Percentiles rank a stretch among this genome's conserved stretches.
Evolutionary conservation across 306 rosid species (phyloP).

Genomic region (Geum urbanum): DNA sequence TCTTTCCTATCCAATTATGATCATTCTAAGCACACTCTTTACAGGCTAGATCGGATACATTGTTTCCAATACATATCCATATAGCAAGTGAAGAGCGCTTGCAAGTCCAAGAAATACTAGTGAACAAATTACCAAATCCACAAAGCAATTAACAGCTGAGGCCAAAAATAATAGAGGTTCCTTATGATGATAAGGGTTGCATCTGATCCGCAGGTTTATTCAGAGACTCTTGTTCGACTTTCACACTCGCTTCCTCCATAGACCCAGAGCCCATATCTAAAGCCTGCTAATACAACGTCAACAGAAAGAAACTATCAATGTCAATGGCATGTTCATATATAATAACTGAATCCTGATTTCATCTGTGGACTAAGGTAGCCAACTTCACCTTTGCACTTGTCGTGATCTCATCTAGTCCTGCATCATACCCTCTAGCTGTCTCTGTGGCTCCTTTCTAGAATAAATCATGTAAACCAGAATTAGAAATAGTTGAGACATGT

Average conservation of each 20-base stretch:
- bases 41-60: not conserved
- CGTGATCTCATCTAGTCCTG: slow-evolving; percentile 44
- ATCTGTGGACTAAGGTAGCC: slow-evolving; percentile 5
- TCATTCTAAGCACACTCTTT: not conserved
- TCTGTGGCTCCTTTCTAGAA: slow-evolving; percentile 50
- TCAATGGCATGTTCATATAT: slow-evolving; percentile 1
- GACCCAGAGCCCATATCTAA: slow-evolving; percentile 48
- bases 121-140: slow-evolving; percentile 22
- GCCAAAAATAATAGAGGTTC: not conserved
- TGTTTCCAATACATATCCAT: not conserved
- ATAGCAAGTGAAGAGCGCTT: not conserved
- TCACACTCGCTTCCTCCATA: slow-evolving; percentile 48
- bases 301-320: slow-evolving; percentile 4
- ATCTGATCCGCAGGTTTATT: slow-evolving; percentile 54
- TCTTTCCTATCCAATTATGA: not conserved
- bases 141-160: slow-evolving; percentile 16
- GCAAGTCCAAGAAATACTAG: slow-evolving; percentile 5
- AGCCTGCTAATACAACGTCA: slow-evolving; percentile 41
- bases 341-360: not conserved
- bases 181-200: slow-evolving; percentile 14
- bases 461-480: slow-evolving; percentile 19
- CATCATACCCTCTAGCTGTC: slow-evolving; percentile 38
- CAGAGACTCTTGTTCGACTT: slow-evolving; percentile 47
- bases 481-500: not conserved
- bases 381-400: slow-evolving; percentile 50